Evolutionary conservation across 768 basidiomycete species (phyloP), one percentile per base, ranked within the genome.

Genomic region (Suillus occidentalis): DNA sequence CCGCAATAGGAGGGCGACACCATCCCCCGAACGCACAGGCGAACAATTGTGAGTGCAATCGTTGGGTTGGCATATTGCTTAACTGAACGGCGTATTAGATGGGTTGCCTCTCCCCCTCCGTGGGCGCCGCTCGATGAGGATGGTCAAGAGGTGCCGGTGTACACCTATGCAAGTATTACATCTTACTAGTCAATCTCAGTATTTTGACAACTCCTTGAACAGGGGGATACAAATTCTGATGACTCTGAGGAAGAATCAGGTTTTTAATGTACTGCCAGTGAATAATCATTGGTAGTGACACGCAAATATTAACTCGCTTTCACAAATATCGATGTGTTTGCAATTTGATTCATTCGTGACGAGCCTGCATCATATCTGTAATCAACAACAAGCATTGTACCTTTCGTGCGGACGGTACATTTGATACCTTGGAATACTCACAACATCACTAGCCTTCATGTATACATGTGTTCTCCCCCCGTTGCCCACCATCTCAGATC

Each of bases 91-190:
- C 16, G 16, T 40, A 37, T 18, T 12, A 58, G 57, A 40, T 58
- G 57, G 57, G 18, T 58, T 28, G 2, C 25, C 25, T 16, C 57
- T 58, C 57, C 22, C 8, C 14, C 25, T 9, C 57, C 57, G 16
- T 58, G 57, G 57, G 22, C 37, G 22, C 25, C 57, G 10, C 57
- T 58, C 57, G 39, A 58, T 40, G 57, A 58, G 16, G 37, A 58
- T 18, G 57, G 57, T 2, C 25, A 40, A 9, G 57, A 58, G 22
- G 22, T 28, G 8, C 57, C 57, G 16, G 22, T 58, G 12, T 58
- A 40, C 16, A n/a, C 39, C 2, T 4, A 16, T 8, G 57, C 25
- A 16, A 58, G 57, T 58, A 22, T 40, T 22, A 18, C 25, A 28
- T 40, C 22, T 16, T 6, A 6, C 22, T 25, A 10, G 22, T 9